Conservation (phyloP, 2,329 filamentous ascomycete genomes). For the Paracoccidioides brasiliensis region DNA sequence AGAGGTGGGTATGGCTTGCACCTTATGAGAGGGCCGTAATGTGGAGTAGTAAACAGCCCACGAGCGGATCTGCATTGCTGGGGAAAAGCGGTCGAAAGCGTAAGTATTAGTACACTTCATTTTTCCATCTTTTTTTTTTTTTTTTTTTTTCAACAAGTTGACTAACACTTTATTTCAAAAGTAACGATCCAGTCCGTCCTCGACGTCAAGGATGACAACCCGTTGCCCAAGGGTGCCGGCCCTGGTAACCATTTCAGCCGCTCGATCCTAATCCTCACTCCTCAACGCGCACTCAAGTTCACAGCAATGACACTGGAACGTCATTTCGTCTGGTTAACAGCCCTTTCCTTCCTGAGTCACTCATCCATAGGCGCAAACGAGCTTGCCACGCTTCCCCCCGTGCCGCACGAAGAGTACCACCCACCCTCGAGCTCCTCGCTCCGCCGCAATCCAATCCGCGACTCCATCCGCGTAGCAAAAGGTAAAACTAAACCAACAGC, state of each 20-base stretch:
- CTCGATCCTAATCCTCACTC: slow-evolving; percentile 88
- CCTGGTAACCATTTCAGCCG: slow-evolving; percentile 59
- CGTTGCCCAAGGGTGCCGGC: slow-evolving; percentile 56
- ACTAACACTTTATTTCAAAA: slow-evolving; percentile 25
- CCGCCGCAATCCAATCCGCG: slow-evolving; percentile 54
- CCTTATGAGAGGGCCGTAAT: slow-evolving; percentile 93
- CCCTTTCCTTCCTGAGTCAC: slow-evolving; percentile 86
- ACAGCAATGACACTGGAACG: slow-evolving; percentile 71
- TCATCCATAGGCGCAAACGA: slow-evolving; percentile 72
- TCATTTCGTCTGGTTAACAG: slow-evolving; percentile 90
- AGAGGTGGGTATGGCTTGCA: slow-evolving; percentile 96
- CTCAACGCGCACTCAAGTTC: slow-evolving; percentile 87
- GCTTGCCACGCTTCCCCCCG: slow-evolving; percentile 46
- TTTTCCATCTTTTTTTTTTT: too few species aligned
- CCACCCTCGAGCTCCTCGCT: slow-evolving; percentile 35
- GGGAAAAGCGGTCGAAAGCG: slow-evolving; percentile 90
- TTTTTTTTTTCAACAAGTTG: not conserved
- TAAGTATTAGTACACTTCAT: slow-evolving; percentile 40
- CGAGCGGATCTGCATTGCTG: slow-evolving; percentile 71
- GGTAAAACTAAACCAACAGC: slow-evolving; percentile 42
- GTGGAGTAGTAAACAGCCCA: slow-evolving; percentile 97
- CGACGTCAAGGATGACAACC: slow-evolving; percentile 90
- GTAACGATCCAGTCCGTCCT: slow-evolving; percentile 92
- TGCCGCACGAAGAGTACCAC: slow-evolving; percentile 29
- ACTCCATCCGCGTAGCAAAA: slow-evolving; percentile 84